phyloP scores from a whole-genome alignment of 768 basidiomycete species.

The Leccinum sublutescens region DNA sequence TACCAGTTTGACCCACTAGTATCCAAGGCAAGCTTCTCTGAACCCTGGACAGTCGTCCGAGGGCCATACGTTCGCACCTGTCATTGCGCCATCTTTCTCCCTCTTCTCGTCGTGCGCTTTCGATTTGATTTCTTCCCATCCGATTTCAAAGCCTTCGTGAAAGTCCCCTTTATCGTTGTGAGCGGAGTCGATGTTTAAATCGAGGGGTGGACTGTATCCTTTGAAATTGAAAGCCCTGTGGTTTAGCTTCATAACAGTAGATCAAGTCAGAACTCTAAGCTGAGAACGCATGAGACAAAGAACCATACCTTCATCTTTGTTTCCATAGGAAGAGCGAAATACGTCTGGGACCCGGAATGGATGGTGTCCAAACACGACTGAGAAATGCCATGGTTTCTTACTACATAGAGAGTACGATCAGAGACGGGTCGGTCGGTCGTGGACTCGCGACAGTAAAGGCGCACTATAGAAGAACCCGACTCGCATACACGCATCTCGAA shows the following conservation, averaged over 20 bases:
- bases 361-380: slow-evolving; percentile 45
- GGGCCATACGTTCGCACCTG: slow-evolving; percentile 81
- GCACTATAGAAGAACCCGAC: slow-evolving; percentile 86
- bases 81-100: slow-evolving; percentile 53
- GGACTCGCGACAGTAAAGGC: slow-evolving; percentile 2
- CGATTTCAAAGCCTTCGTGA: slow-evolving; percentile 89
- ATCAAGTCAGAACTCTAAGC: background rate
- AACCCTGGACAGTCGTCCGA: slow-evolving; percentile 56
- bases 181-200: slow-evolving; percentile 67
- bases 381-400: slow-evolving; percentile 74
- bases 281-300: background rate
- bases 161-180: slow-evolving; percentile 74
- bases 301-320: slow-evolving; percentile 61
- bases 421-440: background rate
- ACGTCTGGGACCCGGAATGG: slow-evolving; percentile 48
- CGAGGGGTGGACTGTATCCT: slow-evolving; percentile 70
- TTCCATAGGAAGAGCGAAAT: slow-evolving; percentile 64
- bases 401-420: slow-evolving; percentile 35
- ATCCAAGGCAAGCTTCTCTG: slow-evolving; percentile 53
- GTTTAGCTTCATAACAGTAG: slow-evolving; percentile 49
- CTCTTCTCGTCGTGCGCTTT: slow-evolving; percentile 27
- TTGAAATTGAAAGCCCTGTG: slow-evolving; percentile 72
- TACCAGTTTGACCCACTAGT: slow-evolving; percentile 52
- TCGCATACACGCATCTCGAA: slow-evolving; percentile 73
- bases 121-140: slow-evolving; percentile 55